Evolutionary conservation across 2,329 filamentous ascomycete species (phyloP).

Genomic region (Thelonectria olida): DNA sequence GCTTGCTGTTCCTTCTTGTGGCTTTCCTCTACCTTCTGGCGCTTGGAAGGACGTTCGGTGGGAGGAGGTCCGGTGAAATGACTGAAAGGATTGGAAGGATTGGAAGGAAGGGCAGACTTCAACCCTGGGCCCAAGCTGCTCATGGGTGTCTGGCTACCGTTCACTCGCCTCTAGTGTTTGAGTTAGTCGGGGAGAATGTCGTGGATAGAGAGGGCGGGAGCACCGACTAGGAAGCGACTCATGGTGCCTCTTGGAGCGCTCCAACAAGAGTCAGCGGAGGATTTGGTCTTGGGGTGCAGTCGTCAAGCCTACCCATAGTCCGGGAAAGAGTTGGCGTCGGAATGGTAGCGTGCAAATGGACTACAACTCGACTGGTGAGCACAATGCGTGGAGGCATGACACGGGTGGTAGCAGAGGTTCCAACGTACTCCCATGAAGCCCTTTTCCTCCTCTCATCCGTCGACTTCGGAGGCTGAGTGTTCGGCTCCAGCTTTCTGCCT

Average conservation of each 20-base stretch:
- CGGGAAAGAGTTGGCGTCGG: conserved; percentile 50
- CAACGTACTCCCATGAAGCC: conserved; percentile 45
- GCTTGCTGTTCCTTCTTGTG: background rate
- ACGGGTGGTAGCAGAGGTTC: conserved; percentile 19
- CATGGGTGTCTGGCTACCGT: conserved; percentile 28
- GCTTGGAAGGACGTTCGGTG: conserved; percentile 34
- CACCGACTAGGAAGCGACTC: conserved; percentile 37
- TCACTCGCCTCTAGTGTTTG: conserved; percentile 34
- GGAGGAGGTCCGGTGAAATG: background rate
- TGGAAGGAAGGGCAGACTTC: background rate
- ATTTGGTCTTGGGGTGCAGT: conserved; percentile 10
- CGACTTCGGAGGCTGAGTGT: conserved; percentile 30
- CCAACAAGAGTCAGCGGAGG: conserved; percentile 32
- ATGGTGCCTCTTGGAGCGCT: conserved; percentile 39
- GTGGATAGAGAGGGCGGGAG: background rate
- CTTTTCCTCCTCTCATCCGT: conserved; percentile 34
- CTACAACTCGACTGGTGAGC: conserved; percentile 34
- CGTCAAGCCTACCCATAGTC: conserved; percentile 51
- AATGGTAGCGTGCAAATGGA: conserved; percentile 47
- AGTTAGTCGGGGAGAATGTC: conserved; percentile 19
- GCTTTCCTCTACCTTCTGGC: conserved; percentile 28
- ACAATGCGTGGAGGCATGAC: conserved; percentile 15
- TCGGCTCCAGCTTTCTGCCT: conserved; percentile 41
- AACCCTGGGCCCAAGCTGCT: conserved; percentile 31
- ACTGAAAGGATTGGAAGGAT: background rate